These are phyloP conservation scores for Fagopyrum tataricum DNA, from an alignment of 148 eudicot genomes.

Conservation along the genomic window DNA sequence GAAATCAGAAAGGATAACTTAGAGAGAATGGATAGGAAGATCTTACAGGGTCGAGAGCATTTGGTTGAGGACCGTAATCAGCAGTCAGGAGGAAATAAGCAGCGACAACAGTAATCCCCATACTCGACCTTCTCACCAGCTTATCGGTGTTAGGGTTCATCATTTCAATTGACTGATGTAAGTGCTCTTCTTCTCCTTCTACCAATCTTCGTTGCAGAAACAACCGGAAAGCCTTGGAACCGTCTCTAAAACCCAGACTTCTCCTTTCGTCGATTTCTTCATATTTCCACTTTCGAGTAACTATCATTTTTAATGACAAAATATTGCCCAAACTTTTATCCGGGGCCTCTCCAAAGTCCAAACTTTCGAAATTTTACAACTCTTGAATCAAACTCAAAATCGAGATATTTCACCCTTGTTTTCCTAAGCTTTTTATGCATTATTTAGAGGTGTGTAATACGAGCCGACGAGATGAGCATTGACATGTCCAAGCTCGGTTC, in stretches of 20 bases:
- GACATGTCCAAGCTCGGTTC: too few species aligned
- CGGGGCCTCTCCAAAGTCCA: too few species aligned
- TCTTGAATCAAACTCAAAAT: too few species aligned
- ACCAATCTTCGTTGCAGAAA: neutral
- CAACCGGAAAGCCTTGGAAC: neutral
- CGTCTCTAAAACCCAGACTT: slow-evolving; percentile 28
- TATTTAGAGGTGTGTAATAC: too few species aligned
- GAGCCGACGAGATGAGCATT: too few species aligned
- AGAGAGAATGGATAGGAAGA: neutral
- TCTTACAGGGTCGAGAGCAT: slow-evolving; percentile 59
- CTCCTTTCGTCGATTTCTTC: slow-evolving; percentile 60
- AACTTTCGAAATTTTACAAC: too few species aligned
- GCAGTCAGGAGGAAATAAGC: slow-evolving; percentile 65
- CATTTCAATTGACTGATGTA: neutral
- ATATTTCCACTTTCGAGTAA: slow-evolving; percentile 28
- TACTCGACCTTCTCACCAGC: slow-evolving; percentile 58
- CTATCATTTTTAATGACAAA: too few species aligned
- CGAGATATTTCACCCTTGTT: too few species aligned
- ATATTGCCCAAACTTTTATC: too few species aligned
- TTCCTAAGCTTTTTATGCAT: too few species aligned
- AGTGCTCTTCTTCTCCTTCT: neutral
- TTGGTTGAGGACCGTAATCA: slow-evolving; percentile 63
- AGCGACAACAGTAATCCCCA: slow-evolving; percentile 55
- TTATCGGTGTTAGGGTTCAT: slow-evolving; percentile 60
- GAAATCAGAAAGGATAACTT: neutral